A percentile compares a stretch with the other conserved stretches of the same genome.
phyloP scores from a whole-genome alignment of 208 protist species.

The Leishmania guyanensis region DNA sequence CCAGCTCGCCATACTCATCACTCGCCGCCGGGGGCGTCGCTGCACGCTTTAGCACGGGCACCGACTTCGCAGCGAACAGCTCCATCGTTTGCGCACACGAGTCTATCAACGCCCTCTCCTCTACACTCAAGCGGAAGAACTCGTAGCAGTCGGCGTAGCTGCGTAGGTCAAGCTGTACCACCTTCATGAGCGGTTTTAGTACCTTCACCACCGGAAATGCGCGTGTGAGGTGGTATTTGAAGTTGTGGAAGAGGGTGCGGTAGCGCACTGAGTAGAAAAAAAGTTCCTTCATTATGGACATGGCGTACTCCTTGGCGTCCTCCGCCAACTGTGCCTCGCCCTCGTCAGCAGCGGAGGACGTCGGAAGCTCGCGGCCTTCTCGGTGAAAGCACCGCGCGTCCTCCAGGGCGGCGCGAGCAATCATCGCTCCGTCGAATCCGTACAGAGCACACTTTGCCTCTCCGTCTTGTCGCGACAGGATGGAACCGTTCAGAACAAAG shows the following conservation, averaged over 20 bases:
- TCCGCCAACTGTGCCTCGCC: conserved; percentile 10
- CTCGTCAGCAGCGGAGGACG: not conserved
- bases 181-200: conserved; percentile 66
- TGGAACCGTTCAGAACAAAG: conserved; percentile 77
- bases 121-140: conserved; percentile 45
- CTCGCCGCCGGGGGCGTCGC: not conserved
- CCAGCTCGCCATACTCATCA: not conserved
- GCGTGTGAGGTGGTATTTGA: conserved; percentile 92
- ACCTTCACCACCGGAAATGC: conserved; percentile 61
- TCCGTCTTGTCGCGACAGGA: conserved; percentile 48
- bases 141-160: conserved; percentile 66
- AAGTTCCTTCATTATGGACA: conserved; percentile 45
- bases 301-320: conserved; percentile 27
- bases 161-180: conserved; percentile 53
- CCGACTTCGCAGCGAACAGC: conserved; percentile 32
- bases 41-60: conserved; percentile 2
- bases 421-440: conserved; percentile 90
- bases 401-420: conserved; percentile 95
- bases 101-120: conserved; percentile 34
- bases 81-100: conserved; percentile 32
- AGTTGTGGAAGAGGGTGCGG: conserved; percentile 68
- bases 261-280: conserved; percentile 65
- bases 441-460: conserved; percentile 45
- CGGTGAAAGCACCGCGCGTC: conserved; percentile 92
- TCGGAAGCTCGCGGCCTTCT: not conserved